Conservation (phyloP, 768 basidiomycete species). For the Pleurotus salmoneostramineus region DNA sequence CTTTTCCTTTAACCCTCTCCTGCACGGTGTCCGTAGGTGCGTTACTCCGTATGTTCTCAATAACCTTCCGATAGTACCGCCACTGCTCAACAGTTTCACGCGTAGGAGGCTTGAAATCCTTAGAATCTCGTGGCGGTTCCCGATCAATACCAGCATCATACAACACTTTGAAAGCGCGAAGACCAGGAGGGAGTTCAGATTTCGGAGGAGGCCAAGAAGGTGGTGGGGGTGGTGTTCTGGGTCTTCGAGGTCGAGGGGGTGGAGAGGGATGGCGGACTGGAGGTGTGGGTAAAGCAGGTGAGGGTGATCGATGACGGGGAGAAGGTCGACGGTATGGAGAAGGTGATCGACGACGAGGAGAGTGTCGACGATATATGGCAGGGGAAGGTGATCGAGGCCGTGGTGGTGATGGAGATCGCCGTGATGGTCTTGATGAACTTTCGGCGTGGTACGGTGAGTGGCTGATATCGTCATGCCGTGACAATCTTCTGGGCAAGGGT, state of each 20-base stretch:
- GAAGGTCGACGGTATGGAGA: slow-evolving; percentile 9
- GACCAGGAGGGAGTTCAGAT: slow-evolving; percentile 37
- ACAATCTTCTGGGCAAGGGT: slow-evolving; percentile 7
- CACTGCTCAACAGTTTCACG: slow-evolving; percentile 12
- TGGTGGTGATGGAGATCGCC: slow-evolving; percentile 11
- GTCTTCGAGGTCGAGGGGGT: slow-evolving; percentile 17
- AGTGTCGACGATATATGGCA: slow-evolving; percentile 7
- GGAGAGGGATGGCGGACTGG: slow-evolving; percentile 19
- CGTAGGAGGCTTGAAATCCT: too few species aligned
- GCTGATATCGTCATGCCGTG: background rate
- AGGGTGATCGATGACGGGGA: slow-evolving; percentile 15
- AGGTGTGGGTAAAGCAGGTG: slow-evolving; percentile 17
- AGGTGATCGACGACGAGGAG: background rate
- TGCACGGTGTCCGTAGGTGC: slow-evolving; percentile 20
- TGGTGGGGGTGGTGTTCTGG: slow-evolving; percentile 10
- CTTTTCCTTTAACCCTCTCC: slow-evolving; percentile 57
- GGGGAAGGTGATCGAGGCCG: slow-evolving; percentile 16
- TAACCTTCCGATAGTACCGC: slow-evolving; percentile 30
- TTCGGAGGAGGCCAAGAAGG: slow-evolving; percentile 53
- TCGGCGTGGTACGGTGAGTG: background rate
- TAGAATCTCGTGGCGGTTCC: slow-evolving; percentile 16
- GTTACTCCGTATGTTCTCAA: slow-evolving; percentile 34
- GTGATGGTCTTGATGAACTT: background rate
- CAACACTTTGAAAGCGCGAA: slow-evolving; percentile 52
- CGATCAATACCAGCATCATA: slow-evolving; percentile 58